Conservation (phyloP, 2,329 filamentous ascomycete species). For the Alternaria longipes region DNA sequence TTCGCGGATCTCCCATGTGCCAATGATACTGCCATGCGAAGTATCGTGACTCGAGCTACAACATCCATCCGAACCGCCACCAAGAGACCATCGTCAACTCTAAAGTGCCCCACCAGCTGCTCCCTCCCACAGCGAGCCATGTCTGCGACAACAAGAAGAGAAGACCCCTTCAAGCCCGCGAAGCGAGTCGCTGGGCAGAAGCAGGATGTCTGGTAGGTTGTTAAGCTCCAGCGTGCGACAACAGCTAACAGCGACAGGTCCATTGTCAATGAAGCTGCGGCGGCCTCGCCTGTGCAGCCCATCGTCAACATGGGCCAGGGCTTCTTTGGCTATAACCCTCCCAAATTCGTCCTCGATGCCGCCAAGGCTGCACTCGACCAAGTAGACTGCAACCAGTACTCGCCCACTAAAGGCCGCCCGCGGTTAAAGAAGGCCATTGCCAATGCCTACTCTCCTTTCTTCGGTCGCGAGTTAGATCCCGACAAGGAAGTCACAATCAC, state of each 20-base stretch:
- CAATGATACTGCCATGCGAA: conserved; percentile 23
- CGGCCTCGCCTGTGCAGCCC: conserved; percentile 69
- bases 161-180: conserved; percentile 63
- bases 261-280: conserved; percentile 73
- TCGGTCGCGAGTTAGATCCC: conserved; percentile 81
- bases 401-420: conserved; percentile 91
- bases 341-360: conserved; percentile 87
- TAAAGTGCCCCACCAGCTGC: conserved; percentile 22
- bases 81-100: conserved; percentile 4
- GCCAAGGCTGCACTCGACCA: conserved; percentile 88
- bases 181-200: conserved; percentile 62
- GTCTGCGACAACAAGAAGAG: conserved; percentile 46
- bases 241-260: conserved; percentile 55
- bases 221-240: not conserved
- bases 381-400: conserved; percentile 99
- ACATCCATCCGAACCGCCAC: conserved; percentile 7
- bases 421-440: conserved; percentile 92
- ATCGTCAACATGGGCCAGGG: conserved; percentile 76
- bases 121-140: conserved; percentile 44
- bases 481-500: conserved; percentile 96
- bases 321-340: conserved; percentile 94
- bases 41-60: conserved; percentile 17
- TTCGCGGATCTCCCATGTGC: not conserved
- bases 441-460: conserved; percentile 89
- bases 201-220: conserved; percentile 66